phyloP scores from a whole-genome alignment of 148 eudicot genomes.

The Gaultheria prostrata region DNA sequence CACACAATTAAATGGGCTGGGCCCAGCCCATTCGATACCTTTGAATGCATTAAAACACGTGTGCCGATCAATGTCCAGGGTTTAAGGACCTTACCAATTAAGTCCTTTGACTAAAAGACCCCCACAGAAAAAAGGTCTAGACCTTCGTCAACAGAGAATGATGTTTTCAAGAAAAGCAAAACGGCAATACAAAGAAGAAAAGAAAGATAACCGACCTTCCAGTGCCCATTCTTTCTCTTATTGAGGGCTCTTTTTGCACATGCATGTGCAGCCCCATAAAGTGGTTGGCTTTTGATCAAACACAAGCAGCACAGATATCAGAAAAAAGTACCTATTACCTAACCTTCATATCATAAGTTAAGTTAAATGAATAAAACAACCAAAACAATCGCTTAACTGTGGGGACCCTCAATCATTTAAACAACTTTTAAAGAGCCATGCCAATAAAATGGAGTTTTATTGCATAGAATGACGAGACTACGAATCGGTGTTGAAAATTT shows the following conservation, averaged over 20 bases:
- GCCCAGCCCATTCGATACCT: no score
- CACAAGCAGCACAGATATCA: not conserved
- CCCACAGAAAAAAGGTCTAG: no score
- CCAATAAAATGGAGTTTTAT: not conserved
- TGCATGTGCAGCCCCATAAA: not conserved
- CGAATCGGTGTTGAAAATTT: not conserved
- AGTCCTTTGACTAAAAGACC: no score
- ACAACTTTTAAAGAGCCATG: not conserved
- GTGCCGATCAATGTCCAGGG: no score
- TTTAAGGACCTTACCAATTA: no score
- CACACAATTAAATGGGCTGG: no score
- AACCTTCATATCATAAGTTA: not conserved
- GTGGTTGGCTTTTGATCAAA: not conserved
- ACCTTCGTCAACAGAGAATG: no score
- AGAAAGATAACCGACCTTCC: not conserved
- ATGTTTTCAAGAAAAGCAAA: not conserved
- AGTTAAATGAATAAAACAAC: no score
- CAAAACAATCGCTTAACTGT: no score
- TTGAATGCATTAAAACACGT: no score
- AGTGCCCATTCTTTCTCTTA: not conserved
- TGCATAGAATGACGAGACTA: no score
- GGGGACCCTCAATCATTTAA: not conserved
- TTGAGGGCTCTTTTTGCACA: not conserved
- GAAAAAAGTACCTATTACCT: not conserved
- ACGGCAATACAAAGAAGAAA: not conserved